A percentile compares a stretch with the other conserved stretches of the same genome.
Conservation (phyloP, 306 rosid genomes). For the Gastrolobium bilobum region DNA sequence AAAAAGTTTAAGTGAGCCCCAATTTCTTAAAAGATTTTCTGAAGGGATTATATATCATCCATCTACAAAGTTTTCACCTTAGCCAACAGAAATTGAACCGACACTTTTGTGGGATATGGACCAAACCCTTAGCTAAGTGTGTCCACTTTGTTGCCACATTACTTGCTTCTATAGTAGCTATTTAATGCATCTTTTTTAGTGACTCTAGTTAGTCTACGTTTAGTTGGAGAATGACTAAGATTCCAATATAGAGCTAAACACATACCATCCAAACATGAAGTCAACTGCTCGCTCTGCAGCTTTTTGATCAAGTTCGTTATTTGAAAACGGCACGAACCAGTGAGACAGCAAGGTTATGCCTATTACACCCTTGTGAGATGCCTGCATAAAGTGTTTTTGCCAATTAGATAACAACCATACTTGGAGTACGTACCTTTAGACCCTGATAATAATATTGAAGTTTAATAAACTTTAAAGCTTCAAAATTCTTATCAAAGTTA, state of each 20-base stretch:
- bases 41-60: too few relatives aligned
- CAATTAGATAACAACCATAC: background rate
- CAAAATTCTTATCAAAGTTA: background rate
- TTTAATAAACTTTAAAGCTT: background rate
- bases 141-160: background rate
- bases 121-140: slow-evolving; percentile 44
- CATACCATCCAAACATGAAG: slow-evolving; percentile 81
- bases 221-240: background rate
- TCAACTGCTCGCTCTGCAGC: slow-evolving; percentile 66
- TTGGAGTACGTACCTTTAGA: background rate
- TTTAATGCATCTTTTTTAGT: slow-evolving; percentile 19
- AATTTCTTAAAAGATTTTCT: too few relatives aligned
- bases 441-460: background rate
- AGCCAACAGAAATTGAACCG: too few relatives aligned
- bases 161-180: too few relatives aligned
- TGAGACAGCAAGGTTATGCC: slow-evolving; percentile 58
- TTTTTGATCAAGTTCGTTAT: slow-evolving; percentile 32
- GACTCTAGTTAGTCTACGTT: background rate
- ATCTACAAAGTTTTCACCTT: too few relatives aligned
- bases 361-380: slow-evolving; percentile 65
- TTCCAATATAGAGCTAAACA: background rate
- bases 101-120: too few relatives aligned
- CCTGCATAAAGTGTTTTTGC: slow-evolving; percentile 31
- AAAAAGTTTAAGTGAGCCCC: too few relatives aligned
- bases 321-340: slow-evolving; percentile 65